Conservation (phyloP, 2,329 filamentous ascomycete species). For the Pseudogymnoascus sp. region DNA sequence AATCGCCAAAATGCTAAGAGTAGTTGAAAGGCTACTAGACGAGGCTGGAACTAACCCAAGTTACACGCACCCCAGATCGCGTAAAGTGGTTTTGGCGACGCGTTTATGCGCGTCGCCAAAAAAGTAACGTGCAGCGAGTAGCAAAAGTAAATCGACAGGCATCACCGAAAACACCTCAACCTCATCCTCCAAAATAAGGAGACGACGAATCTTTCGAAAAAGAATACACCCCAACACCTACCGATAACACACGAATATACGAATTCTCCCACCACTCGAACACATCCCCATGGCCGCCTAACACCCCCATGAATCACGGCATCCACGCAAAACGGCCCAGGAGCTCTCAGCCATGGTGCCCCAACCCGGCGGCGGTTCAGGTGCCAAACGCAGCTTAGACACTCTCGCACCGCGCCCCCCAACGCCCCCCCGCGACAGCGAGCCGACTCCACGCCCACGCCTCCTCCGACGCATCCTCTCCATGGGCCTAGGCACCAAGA, state of each 20-base stretch:
- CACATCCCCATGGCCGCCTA: background rate
- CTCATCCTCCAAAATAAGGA: background rate
- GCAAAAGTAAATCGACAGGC: background rate
- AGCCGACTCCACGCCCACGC: conserved; percentile 26
- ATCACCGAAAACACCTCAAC: conserved; percentile 5
- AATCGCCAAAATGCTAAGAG: no score
- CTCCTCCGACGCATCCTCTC: conserved; percentile 24
- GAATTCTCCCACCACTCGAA: background rate
- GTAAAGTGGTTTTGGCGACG: background rate
- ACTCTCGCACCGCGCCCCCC: conserved; percentile 51
- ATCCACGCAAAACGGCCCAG: conserved; percentile 11
- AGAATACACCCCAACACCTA: background rate
- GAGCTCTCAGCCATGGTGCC: conserved; percentile 28
- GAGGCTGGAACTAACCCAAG: no score
- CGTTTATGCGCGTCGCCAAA: background rate
- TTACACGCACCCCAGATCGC: background rate
- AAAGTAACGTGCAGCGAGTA: background rate
- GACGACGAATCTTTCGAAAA: background rate
- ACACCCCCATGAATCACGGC: background rate
- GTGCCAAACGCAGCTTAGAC: conserved; percentile 35
- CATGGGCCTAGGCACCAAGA: conserved; percentile 23
- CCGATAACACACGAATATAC: background rate
- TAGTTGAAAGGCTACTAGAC: background rate
- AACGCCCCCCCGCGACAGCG: conserved; percentile 49
- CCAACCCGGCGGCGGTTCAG: conserved; percentile 17